Evolutionary conservation across 1,284 basidiomycete genomes (phyloP).

Genomic region (Cryptococcus maquisensis): DNA sequence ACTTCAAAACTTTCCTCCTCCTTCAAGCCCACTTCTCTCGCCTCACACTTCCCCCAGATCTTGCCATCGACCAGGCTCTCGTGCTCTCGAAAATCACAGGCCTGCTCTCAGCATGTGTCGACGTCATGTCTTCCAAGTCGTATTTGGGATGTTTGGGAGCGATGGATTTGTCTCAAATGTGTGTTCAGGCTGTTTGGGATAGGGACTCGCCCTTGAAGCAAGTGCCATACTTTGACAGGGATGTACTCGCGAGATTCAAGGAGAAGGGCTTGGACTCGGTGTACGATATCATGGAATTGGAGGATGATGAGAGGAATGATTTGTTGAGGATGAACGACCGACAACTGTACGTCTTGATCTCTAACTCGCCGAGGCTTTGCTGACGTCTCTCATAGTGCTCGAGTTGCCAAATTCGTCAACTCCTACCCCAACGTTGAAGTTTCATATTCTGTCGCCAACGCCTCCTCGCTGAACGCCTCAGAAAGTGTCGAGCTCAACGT

Average conservation of each 20-base stretch:
- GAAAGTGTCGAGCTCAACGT: constrained; percentile 79
- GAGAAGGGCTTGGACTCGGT: constrained; percentile 75
- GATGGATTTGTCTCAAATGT: constrained; percentile 99
- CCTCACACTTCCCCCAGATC: constrained; percentile 82
- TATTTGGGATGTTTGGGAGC: constrained; percentile 91
- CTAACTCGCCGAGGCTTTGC: background rate
- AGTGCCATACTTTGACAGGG: constrained; percentile 88
- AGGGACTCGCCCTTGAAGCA: constrained; percentile 90
- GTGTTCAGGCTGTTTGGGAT: constrained; percentile 97
- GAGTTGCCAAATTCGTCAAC: constrained; percentile 87
- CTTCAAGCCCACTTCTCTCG: constrained; percentile 96
- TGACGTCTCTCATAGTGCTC: constrained; percentile 44
- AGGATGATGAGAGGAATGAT: constrained; percentile 77
- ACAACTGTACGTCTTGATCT: constrained; percentile 64
- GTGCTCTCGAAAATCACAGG: constrained; percentile 88
- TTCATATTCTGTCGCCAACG: constrained; percentile 64
- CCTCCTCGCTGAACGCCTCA: constrained; percentile 76
- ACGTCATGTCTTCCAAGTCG: constrained; percentile 96
- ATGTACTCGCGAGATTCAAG: constrained; percentile 82
- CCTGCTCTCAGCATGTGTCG: constrained; percentile 85
- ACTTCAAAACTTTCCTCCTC: constrained; percentile 97
- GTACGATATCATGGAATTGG: constrained; percentile 96
- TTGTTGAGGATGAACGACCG: constrained; percentile 78
- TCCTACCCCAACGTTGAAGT: constrained; percentile 92
- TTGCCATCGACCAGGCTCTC: constrained; percentile 81